phyloP scores from a whole-genome alignment of 1,284 basidiomycete species.

The Cystobasidium sp. region DNA sequence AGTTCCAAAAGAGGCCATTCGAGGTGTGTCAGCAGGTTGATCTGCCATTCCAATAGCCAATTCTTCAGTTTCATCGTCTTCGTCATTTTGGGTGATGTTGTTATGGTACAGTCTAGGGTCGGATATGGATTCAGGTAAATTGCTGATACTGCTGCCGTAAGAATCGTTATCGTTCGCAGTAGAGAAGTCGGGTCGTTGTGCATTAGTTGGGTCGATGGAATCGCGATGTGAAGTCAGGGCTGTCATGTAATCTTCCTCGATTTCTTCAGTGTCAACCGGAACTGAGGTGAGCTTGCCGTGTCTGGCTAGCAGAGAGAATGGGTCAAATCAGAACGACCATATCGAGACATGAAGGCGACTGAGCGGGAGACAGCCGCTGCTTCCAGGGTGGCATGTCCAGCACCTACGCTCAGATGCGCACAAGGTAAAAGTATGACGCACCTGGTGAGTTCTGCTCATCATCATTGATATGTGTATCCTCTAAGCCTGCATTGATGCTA shows the following conservation, averaged over 20 bases:
- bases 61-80: conserved; percentile 41
- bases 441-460: conserved; percentile 5
- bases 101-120: not conserved
- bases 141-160: not conserved
- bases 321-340: conserved; percentile 10
- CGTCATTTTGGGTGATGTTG: not conserved
- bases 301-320: conserved; percentile 7
- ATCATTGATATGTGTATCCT: not conserved
- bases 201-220: conserved; percentile 26
- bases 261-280: conserved; percentile 22
- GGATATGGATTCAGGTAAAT: conserved; percentile 16
- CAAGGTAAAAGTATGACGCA: not conserved
- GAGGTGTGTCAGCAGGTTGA: conserved; percentile 18
- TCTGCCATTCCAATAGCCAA: conserved; percentile 29
- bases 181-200: conserved; percentile 10
- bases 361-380: not conserved
- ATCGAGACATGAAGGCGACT: not conserved
- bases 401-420: not conserved
- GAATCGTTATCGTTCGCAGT: too few species aligned
- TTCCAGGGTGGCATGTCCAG: not conserved
- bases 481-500: conserved; percentile 4
- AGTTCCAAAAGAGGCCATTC: conserved; percentile 8
- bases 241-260: conserved; percentile 44
- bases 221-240: conserved; percentile 37
- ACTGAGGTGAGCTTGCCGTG: conserved; percentile 8